These are phyloP conservation scores for Hypoxylon sp. DNA, from an alignment of 2,329 filamentous ascomycete genomes.

Conservation along the genomic window DNA sequence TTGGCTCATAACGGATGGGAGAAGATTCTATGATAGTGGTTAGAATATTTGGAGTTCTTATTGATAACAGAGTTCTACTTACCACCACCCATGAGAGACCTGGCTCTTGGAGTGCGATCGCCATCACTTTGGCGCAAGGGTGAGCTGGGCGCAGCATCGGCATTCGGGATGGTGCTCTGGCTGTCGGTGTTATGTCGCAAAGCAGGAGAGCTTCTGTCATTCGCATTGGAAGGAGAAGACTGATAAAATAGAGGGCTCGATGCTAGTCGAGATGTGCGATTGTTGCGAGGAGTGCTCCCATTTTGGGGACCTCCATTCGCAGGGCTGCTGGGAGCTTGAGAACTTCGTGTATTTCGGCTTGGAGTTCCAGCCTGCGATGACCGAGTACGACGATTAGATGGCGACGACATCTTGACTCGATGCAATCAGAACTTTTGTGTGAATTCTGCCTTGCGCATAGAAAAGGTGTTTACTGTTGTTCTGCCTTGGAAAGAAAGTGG, in stretches of 20 bases:
- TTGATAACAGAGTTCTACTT: slow-evolving; percentile 44
- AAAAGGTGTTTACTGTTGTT: slow-evolving; percentile 3
- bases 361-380: slow-evolving; percentile 67
- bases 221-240: slow-evolving; percentile 56
- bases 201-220: slow-evolving; percentile 62
- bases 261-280: slow-evolving; percentile 64
- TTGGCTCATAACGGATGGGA: slow-evolving; percentile 89
- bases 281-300: slow-evolving; percentile 59
- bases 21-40: slow-evolving; percentile 77
- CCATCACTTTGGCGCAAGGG: slow-evolving; percentile 69
- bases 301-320: slow-evolving; percentile 46
- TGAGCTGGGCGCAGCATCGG: slow-evolving; percentile 63
- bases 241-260: slow-evolving; percentile 87
- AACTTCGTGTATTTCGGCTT: slow-evolving; percentile 63
- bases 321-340: slow-evolving; percentile 65
- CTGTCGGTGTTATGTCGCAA: slow-evolving; percentile 68
- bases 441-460: background rate
- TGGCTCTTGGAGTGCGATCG: slow-evolving; percentile 78
- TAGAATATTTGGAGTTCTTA: slow-evolving; percentile 9
- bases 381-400: slow-evolving; percentile 66
- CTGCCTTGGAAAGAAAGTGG: slow-evolving; percentile 24
- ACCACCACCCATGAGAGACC: slow-evolving; percentile 75
- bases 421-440: slow-evolving; percentile 16
- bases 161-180: slow-evolving; percentile 60
- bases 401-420: slow-evolving; percentile 69